Evolutionary conservation across 768 basidiomycete genomes (phyloP).

Genomic region (Melanogaster broomeanus): DNA sequence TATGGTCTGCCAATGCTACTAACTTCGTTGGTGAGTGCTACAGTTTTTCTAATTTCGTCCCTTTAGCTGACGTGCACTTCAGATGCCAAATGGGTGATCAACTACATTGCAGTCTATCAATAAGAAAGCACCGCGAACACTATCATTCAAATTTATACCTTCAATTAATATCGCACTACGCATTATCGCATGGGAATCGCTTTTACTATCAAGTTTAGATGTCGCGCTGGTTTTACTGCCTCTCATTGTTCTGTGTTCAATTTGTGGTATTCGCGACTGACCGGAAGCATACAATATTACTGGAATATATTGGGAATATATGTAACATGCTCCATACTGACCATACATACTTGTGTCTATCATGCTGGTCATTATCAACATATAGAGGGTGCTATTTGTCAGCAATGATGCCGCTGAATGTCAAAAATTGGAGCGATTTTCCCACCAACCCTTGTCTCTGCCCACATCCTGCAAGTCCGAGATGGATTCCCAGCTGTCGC

Average conservation of each 20-base stretch:
- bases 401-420: neutral
- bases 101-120: conserved; percentile 57
- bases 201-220: neutral
- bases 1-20: conserved; percentile 52
- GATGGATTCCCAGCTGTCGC: conserved; percentile 39
- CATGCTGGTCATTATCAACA: too few species aligned
- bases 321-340: too few species aligned
- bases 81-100: conserved; percentile 61
- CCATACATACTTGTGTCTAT: too few species aligned
- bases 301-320: too few species aligned
- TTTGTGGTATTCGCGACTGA: neutral
- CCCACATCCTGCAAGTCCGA: conserved; percentile 26
- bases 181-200: neutral
- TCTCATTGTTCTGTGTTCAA: conserved; percentile 10
- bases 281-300: neutral
- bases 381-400: too few species aligned
- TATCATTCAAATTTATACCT: conserved; percentile 1
- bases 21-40: conserved; percentile 50
- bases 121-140: conserved; percentile 3
- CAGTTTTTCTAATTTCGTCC: too few species aligned
- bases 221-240: conserved; percentile 4
- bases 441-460: conserved; percentile 28
- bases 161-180: neutral
- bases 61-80: conserved; percentile 7
- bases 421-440: conserved; percentile 31